Base-by-base conservation (phyloP, 371 early-diverging fungal species). In the Mortierella sp. region DNA sequence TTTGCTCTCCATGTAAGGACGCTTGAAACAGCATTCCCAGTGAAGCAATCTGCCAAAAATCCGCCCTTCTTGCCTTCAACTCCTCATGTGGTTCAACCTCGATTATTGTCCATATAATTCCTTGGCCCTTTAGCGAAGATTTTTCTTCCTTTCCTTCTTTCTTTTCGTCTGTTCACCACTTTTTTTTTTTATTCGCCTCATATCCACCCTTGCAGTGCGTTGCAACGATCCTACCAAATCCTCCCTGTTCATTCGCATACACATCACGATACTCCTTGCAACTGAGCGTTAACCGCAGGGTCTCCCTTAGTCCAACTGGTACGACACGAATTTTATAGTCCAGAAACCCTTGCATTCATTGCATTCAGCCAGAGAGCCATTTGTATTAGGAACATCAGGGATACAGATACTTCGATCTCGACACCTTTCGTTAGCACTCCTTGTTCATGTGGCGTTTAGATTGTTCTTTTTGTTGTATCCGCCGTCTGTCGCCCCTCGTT, bases 401-500 rank as follows among this genome's bases (percentile, higher is more conserved):
- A 52, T n/a, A 52, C 12, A 26, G 49, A 49, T 49, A 49, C 12
- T 49, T 20, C 49, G 11, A 52, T 52, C n/a, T 52, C 54, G 26
- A 61, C 54, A 20, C 54, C 18, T 45, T 45, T 52, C 58, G 10
- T 43, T 55, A 24, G 66, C 35, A 28, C 59, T 59, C 59, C 59
- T 18, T 59, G 30, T 32, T 37, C 59, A 12, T 52, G n/a, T 52
- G 54, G 54, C 24, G 39, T n/a, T 52, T 37, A 26, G 39, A 55
- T 32, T 49, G 20, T 45, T 57, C 26, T 52, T 65, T 10, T n/a
- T 58, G 1, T 64, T 40, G 18, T 40, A 16, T 40, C n/a, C 62
- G 24, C 40, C 16, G 20, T 58, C n/a, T 58, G 35, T 59, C 49
- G 14, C 51, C 30, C 64, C 65, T 62, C 64, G 60, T 60, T 64